Percentiles rank a stretch among this genome's conserved stretches.
Evolutionary conservation across 129 eudicot genomes (phyloP).

Genomic region (Flaveria linearis): DNA sequence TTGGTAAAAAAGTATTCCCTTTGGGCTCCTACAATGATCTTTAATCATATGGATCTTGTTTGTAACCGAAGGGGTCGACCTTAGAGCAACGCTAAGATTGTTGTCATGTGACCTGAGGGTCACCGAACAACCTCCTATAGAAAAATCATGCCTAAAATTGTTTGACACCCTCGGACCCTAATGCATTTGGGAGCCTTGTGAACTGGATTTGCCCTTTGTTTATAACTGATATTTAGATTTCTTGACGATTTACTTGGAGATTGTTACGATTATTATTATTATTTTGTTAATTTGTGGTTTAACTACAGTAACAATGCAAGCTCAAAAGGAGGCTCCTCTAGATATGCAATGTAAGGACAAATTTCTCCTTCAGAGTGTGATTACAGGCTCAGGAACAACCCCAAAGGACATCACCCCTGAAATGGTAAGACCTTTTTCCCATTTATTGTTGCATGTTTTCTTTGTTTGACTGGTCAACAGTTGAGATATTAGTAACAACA

Average conservation of each 20-base stretch:
- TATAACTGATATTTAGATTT: background rate
- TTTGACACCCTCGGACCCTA: too few species aligned
- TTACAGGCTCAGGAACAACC: conserved; percentile 52
- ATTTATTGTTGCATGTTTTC: background rate
- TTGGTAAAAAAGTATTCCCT: background rate
- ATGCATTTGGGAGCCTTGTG: too few species aligned
- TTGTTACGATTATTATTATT: background rate
- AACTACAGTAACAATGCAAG: conserved; percentile 88
- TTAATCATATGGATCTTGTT: background rate
- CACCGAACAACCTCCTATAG: too few species aligned
- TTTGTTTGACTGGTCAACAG: background rate
- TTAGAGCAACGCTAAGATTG: background rate
- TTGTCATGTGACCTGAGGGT: too few species aligned
- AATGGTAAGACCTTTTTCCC: conserved; percentile 49
- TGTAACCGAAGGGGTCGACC: background rate
- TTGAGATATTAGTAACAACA: background rate
- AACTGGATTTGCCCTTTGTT: too few species aligned
- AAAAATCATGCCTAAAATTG: too few species aligned
- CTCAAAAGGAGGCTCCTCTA: conserved; percentile 87
- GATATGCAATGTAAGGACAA: conserved; percentile 94
- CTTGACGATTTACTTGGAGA: background rate
- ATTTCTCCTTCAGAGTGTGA: conserved; percentile 88
- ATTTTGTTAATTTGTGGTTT: conserved; percentile 18
- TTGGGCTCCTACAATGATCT: background rate
- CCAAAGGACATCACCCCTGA: conserved; percentile 80